Evolutionary conservation across 1,284 basidiomycete genomes (phyloP), one percentile per base, ranked within the genome.

Genomic region (Xerocomus tenax): DNA sequence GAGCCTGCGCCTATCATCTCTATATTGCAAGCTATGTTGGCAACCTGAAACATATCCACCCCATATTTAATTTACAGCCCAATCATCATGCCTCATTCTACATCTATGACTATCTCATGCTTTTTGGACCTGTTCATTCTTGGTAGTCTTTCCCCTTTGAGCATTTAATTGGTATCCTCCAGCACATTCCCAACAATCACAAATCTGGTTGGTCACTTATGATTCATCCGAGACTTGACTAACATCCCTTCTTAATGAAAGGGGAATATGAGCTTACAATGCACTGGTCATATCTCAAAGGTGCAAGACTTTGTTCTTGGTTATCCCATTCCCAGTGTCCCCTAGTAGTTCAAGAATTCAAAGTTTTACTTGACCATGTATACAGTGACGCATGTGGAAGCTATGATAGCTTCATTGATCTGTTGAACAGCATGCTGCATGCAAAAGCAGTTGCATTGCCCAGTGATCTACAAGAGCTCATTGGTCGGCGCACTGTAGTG

Each of bases 211-310:
- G n/a, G 35, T 19, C 10, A 4, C 32, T 34, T 15, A 32, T 30
- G 29, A 30, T 12, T 30, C 13, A 13, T 30, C 3, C 3, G 8
- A 28, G 26, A 30, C 32, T n/a, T 9, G 8, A 6, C n/a, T 15
- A 30, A 16, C 32, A 34, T 19, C n/a, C 2, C 8, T 25, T 18
- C 18, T 23, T 32, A 10, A 30, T 21, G 19, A 21, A n/a, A 68
- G 67, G 64, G 3, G 48, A 64, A 45, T 45, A 61, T 3, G 61
- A 67, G 38, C 19, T 10, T 9, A 39, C 54, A 9, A 26, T 54
- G 51, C 25, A 52, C 13, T 40, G 48, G 0, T 46, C 47, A 4
- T 54, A 42, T 15, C 29, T 54, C 39, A 54, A 42, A 36, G 47
- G 36, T 12, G 25, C 42, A 29, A 52, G 43, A 21, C 45, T 54